Evolutionary conservation across 306 rosid genomes (phyloP), one percentile per base, ranked within the genome.

Genomic region (Pyrus bretschneideri): DNA sequence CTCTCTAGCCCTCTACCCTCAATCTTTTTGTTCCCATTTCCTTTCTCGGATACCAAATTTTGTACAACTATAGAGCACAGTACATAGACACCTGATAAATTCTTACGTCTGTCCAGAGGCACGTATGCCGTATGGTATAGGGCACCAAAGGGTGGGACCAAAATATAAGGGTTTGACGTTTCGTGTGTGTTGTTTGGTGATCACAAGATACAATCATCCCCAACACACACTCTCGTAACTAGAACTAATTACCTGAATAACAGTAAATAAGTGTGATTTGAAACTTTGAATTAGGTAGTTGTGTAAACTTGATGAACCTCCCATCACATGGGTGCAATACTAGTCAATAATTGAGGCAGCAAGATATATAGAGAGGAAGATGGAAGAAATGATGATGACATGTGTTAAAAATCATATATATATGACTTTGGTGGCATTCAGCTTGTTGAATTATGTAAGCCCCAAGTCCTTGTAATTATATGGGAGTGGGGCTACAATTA

Each of bases 301-400:
- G 6, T 22, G 5, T 58, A 58, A 22, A 17, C 54, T 61, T 27
- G 35, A 61, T 6, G 35, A 61, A 61, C 35, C 29, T 81, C 91
- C 87, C 91, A 85, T 89, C 91, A 89, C 89, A 87, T 89, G 89
- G 85, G 78, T 70, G 57, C 88, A 85, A 83, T 85, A 83, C 83
- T 67, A 52, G 87, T 87, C 82, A 89, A 89, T 87, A 81, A 87
- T 85, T 87, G 91, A 87, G 54, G 73, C 67, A 72, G 84, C 80
- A 80, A 80, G 75, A 70, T 59, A 80, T 75, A 78, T 52, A 62
- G 67, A 77, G 18, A 68, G 60, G 40, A 65, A 35, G 80, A 82
- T 84, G 86, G 87, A 58, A 80, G 87, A 73, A 82, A 81, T 59
- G 71, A 86, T 87, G 72, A 74, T 85, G 81, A 70, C 69, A 44